A percentile compares a stretch with the other conserved stretches of the same genome.
Conservation (phyloP, 1,284 basidiomycete species). For the Inonotus obliquus region DNA sequence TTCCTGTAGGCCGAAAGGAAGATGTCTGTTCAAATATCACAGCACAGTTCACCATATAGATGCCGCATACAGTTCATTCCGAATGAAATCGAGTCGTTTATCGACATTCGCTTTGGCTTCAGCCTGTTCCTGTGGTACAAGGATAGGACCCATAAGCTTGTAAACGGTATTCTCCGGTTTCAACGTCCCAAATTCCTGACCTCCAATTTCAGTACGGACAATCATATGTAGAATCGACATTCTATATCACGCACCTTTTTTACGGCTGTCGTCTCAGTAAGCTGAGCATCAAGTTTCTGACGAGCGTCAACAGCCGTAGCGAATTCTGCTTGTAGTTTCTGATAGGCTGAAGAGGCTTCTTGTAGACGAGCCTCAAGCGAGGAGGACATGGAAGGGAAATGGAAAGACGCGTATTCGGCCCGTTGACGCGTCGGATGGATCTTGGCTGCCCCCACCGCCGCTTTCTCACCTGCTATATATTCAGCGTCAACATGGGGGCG, state of each 20-base stretch:
- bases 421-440: not conserved
- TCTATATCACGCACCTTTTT: conserved; percentile 59
- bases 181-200: conserved; percentile 79
- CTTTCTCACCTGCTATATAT: not conserved
- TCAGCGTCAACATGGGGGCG: not conserved
- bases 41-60: too few relatives aligned
- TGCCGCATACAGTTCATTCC: conserved; percentile 76
- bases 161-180: conserved; percentile 80
- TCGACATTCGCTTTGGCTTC: conserved; percentile 91
- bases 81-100: conserved; percentile 90
- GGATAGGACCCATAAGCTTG: conserved; percentile 89
- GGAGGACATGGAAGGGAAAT: conserved; percentile 27
- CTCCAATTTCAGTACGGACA: not conserved
- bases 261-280: conserved; percentile 89
- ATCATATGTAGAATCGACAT: not conserved
- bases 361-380: conserved; percentile 57
- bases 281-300: conserved; percentile 83
- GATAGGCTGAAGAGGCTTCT: conserved; percentile 64
- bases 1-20: conserved; percentile 61
- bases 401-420: not conserved
- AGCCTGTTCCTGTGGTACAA: conserved; percentile 84
- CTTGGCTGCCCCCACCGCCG: too few relatives aligned
- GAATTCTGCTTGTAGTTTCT: conserved; percentile 76
- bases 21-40: too few relatives aligned
- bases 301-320: conserved; percentile 70